Evolutionary conservation across 1,139 yeast species (phyloP).

Genomic region (Debaryomyces psychrophilus): DNA sequence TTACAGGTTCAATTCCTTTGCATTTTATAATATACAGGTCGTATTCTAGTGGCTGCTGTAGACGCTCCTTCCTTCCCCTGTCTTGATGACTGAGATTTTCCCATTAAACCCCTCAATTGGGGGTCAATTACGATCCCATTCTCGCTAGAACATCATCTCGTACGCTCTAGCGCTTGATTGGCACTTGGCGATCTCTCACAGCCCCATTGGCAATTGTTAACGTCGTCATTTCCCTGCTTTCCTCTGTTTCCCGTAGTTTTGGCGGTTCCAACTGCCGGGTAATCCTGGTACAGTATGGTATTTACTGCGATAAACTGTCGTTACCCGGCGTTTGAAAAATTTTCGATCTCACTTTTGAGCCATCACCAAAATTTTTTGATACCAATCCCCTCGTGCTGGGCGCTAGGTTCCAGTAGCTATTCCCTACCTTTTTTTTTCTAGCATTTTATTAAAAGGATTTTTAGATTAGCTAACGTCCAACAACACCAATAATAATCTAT

Average conservation of each 20-base stretch:
- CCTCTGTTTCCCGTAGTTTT: neutral
- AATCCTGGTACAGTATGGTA: conserved; percentile 19
- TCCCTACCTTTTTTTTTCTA: conserved; percentile 9
- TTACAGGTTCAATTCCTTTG: neutral
- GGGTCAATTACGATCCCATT: too few relatives aligned
- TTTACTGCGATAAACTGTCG: conserved; percentile 13
- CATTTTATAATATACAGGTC: neutral
- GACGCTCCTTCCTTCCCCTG: neutral
- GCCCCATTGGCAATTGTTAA: neutral
- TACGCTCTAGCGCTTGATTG: too few relatives aligned
- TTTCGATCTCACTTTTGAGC: conserved; percentile 15
- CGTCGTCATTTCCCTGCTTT: neutral
- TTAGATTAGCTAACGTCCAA: conserved; percentile 24
- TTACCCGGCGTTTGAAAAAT: conserved; percentile 18
- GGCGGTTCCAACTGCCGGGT: neutral
- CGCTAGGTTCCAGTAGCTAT: conserved; percentile 8
- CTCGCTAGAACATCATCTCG: too few relatives aligned
- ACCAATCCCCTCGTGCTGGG: conserved; percentile 26
- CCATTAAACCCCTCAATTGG: neutral
- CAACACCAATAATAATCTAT: conserved; percentile 22
- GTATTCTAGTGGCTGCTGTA: too few relatives aligned
- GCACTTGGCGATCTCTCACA: neutral
- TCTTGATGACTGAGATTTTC: neutral
- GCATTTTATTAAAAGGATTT: conserved; percentile 15
- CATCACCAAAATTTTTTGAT: conserved; percentile 13